These are phyloP conservation scores for Trichosporon sp. DNA, from an alignment of 1,284 basidiomycete species.

Conservation along the genomic window DNA sequence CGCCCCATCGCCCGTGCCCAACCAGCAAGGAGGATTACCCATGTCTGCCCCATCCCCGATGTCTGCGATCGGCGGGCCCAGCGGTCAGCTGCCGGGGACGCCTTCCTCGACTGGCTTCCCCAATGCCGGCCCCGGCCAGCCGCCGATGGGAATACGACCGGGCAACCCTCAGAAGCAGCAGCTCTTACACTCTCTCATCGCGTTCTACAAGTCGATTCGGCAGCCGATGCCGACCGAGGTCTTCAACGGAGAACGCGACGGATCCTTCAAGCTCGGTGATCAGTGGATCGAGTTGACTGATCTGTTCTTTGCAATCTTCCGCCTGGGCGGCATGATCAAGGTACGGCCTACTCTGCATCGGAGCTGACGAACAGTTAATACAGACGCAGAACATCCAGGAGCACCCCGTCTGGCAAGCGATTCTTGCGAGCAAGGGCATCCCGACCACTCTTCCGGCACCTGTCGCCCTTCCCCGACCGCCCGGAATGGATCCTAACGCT, in stretches of 20 bases:
- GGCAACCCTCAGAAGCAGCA: constrained; percentile 23
- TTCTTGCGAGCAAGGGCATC: constrained; percentile 25
- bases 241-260: constrained; percentile 38
- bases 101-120: constrained; percentile 3
- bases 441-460: constrained; percentile 35
- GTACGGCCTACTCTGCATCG: background rate
- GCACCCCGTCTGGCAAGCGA: constrained; percentile 28
- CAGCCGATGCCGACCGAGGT: constrained; percentile 32
- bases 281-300: constrained; percentile 39
- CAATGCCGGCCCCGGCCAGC: background rate
- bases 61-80: background rate
- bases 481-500: constrained; percentile 20
- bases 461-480: constrained; percentile 24
- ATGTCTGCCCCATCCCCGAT: background rate
- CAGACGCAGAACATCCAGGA: constrained; percentile 21
- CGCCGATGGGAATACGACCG: constrained; percentile 1
- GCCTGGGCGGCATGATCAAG: constrained; percentile 30
- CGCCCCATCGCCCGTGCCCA: constrained; percentile 8
- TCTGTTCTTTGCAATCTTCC: constrained; percentile 36
- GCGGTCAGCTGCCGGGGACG: background rate
- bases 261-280: constrained; percentile 34
- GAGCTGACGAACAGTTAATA: constrained; percentile 15
- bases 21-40: background rate
- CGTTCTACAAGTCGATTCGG: constrained; percentile 27
- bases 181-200: constrained; percentile 31